Percentiles rank a stretch among this genome's conserved stretches.
Conservation (phyloP, 1,284 basidiomycete genomes). For the Heterobasidion annosum region DNA sequence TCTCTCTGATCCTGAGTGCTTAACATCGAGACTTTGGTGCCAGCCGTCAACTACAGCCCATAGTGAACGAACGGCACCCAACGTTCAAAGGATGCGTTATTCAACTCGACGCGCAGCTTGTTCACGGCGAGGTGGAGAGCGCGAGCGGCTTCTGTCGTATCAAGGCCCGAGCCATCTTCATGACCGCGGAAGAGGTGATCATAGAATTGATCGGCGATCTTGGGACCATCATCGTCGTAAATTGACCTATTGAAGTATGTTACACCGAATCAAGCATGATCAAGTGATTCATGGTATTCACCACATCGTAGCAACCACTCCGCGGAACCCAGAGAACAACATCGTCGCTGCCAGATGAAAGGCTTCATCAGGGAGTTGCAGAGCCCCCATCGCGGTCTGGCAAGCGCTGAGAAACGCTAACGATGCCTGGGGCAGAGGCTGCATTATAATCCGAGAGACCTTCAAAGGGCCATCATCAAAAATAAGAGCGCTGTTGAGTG, state of each 20-base stretch:
- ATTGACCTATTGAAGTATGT: background rate
- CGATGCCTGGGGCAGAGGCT: background rate
- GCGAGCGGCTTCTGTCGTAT: background rate
- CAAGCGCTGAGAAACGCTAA: constrained; percentile 2
- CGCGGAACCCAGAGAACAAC: constrained; percentile 15
- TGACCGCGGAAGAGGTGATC: background rate
- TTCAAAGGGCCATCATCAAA: background rate
- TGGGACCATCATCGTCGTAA: constrained; percentile 13
- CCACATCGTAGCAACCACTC: constrained; percentile 18
- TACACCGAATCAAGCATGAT: too few relatives aligned
- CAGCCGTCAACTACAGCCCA: background rate
- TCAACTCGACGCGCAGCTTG: background rate
- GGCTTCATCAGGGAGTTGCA: constrained; percentile 1
- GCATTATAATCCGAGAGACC: background rate
- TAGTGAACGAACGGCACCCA: constrained; percentile 2
- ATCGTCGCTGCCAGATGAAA: constrained; percentile 16
- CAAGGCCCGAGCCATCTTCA: background rate
- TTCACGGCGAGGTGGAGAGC: constrained; percentile 3
- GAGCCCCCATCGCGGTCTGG: constrained; percentile 1
- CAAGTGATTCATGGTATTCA: constrained; percentile 9
- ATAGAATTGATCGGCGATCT: constrained; percentile 4
- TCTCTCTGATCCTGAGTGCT: too few relatives aligned
- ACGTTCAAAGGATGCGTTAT: background rate
- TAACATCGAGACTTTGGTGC: too few relatives aligned
- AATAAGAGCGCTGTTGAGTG: background rate